These are phyloP conservation scores for Termitomyces sp. DNA, from an alignment of 768 basidiomycete species.

Conservation along the genomic window DNA sequence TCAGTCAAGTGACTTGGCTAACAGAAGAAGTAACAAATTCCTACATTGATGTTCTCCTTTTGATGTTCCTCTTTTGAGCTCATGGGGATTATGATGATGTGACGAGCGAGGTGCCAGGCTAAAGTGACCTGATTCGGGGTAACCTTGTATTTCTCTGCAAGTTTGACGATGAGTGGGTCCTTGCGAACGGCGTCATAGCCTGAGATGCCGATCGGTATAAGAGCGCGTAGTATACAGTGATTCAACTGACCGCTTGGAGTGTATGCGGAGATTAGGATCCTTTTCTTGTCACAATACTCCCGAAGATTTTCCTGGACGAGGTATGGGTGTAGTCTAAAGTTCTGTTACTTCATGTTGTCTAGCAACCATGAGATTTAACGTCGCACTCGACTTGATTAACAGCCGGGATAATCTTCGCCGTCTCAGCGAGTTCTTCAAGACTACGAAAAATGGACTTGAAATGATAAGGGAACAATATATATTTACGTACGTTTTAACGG, in stretches of 20 bases:
- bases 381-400: constrained; percentile 45
- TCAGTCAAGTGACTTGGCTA: not conserved
- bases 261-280: constrained; percentile 46
- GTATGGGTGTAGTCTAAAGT: constrained; percentile 41
- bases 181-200: constrained; percentile 39
- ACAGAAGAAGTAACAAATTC: constrained; percentile 15
- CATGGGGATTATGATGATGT: constrained; percentile 41
- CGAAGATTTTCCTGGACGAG: constrained; percentile 43
- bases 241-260: constrained; percentile 34
- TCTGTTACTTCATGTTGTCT: not conserved
- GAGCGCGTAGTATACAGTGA: not conserved
- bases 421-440: constrained; percentile 34
- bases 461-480: not conserved
- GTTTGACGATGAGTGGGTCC: constrained; percentile 37
- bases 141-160: constrained; percentile 44
- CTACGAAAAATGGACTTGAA: constrained; percentile 14
- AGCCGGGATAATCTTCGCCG: constrained; percentile 38
- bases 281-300: constrained; percentile 42
- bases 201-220: constrained; percentile 8
- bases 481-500: constrained; percentile 42
- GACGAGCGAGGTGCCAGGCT: constrained; percentile 46
- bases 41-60: constrained; percentile 43
- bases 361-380: not conserved
- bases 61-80: constrained; percentile 41
- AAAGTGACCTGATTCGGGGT: constrained; percentile 43